phyloP scores from a whole-genome alignment of 129 eudicot genomes.

The Escallonia herrerae region DNA sequence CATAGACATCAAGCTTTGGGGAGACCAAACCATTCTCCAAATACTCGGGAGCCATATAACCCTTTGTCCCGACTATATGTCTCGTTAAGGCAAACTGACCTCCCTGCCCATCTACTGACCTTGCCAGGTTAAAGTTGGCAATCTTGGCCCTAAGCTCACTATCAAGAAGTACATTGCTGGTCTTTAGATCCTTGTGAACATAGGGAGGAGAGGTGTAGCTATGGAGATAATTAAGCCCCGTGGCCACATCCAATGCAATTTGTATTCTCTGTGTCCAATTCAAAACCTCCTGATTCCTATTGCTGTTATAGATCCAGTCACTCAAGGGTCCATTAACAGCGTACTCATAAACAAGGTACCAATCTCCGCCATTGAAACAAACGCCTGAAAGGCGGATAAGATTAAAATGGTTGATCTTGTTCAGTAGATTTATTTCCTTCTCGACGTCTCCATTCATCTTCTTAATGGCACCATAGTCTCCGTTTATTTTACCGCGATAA shows the following conservation, averaged over 20 bases:
- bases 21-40: conserved; percentile 64
- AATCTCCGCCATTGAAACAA: conserved; percentile 51
- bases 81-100: conserved; percentile 65
- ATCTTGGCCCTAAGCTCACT: conserved; percentile 69
- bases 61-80: conserved; percentile 80
- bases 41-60: conserved; percentile 89
- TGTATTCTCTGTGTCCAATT: conserved; percentile 66
- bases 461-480: conserved; percentile 80
- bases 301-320: conserved; percentile 45
- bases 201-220: conserved; percentile 73
- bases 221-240: conserved; percentile 83
- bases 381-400: conserved; percentile 62
- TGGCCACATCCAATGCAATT: conserved; percentile 68
- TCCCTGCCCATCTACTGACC: conserved; percentile 57
- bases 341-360: conserved; percentile 87
- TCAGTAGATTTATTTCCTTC: conserved; percentile 55
- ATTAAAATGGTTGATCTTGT: conserved; percentile 74
- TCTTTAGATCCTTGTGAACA: conserved; percentile 69
- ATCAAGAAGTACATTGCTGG: conserved; percentile 77
- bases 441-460: conserved; percentile 75
- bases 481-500: conserved; percentile 64
- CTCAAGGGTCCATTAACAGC: conserved; percentile 66
- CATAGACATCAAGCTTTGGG: conserved; percentile 79
- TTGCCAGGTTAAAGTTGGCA: conserved; percentile 62
- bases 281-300: conserved; percentile 20